These are phyloP conservation scores for Phoma sp. DNA, from an alignment of 2,329 filamentous ascomycete genomes.

Conservation along the genomic window DNA sequence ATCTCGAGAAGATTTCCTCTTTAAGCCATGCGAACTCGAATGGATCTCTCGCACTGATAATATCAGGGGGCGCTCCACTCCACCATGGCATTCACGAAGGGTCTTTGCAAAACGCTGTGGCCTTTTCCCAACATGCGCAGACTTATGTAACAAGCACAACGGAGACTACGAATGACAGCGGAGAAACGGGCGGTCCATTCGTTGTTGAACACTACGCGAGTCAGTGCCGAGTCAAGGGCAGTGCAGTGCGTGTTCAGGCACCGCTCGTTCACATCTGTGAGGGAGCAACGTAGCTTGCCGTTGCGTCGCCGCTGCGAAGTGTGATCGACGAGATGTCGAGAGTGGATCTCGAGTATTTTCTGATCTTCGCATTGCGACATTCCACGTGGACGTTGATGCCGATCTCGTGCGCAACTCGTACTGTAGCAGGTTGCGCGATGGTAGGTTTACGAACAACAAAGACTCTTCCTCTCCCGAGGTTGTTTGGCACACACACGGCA, in stretches of 20 bases:
- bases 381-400: slow-evolving; percentile 5
- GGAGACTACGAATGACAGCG: slow-evolving; percentile 4
- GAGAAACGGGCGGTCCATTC: slow-evolving; percentile 1
- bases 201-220: slow-evolving; percentile 4
- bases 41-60: too few relatives aligned
- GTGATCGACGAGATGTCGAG: slow-evolving; percentile 5
- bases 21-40: too few relatives aligned
- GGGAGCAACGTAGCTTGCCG: not conserved
- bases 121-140: slow-evolving; percentile 1
- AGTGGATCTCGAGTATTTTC: not conserved
- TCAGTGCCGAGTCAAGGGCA: slow-evolving; percentile 4
- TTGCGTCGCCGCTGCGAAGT: not conserved
- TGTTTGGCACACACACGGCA: not conserved
- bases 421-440: not conserved
- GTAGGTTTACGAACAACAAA: not conserved
- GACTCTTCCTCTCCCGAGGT: not conserved
- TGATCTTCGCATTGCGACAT: slow-evolving; percentile 1
- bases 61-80: too few relatives aligned
- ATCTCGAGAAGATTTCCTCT: too few relatives aligned
- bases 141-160: not conserved
- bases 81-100: not conserved
- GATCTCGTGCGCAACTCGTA: slow-evolving; percentile 1
- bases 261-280: not conserved
- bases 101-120: not conserved
- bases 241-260: not conserved